phyloP scores from a whole-genome alignment of 257 asterid genomes.

The Petunia axillaris region DNA sequence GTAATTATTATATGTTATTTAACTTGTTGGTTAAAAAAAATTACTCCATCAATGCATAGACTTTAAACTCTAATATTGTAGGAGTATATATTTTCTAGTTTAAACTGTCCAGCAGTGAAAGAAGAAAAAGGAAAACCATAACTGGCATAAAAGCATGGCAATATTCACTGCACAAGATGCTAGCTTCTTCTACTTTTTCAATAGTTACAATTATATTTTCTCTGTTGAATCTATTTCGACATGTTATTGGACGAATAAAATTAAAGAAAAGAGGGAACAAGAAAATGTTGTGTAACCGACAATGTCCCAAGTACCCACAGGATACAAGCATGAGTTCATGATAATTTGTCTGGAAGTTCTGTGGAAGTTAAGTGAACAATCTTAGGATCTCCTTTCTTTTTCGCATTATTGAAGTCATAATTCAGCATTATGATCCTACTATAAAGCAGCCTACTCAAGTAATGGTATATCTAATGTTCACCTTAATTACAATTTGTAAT shows the following conservation, averaged over 20 bases:
- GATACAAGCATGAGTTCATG: background rate
- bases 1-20: too few species aligned
- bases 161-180: background rate
- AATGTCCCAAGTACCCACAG: background rate
- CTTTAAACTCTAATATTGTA: too few species aligned
- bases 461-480: background rate
- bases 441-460: background rate
- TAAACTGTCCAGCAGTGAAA: too few species aligned
- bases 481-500: background rate
- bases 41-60: too few species aligned
- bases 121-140: background rate
- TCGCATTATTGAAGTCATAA: background rate
- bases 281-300: slow-evolving; percentile 14
- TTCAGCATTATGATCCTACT: background rate
- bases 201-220: background rate
- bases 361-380: background rate
- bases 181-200: too few species aligned
- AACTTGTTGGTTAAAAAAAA: too few species aligned
- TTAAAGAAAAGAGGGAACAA: background rate
- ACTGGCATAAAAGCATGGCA: background rate
- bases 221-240: slow-evolving; percentile 14
- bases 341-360: background rate
- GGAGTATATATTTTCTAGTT: too few species aligned
- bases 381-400: background rate
- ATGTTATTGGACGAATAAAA: background rate